A percentile compares a stretch with the other conserved stretches of the same genome.
phyloP scores from a whole-genome alignment of 2,329 filamentous ascomycete genomes.

The Madurella fahalii region DNA sequence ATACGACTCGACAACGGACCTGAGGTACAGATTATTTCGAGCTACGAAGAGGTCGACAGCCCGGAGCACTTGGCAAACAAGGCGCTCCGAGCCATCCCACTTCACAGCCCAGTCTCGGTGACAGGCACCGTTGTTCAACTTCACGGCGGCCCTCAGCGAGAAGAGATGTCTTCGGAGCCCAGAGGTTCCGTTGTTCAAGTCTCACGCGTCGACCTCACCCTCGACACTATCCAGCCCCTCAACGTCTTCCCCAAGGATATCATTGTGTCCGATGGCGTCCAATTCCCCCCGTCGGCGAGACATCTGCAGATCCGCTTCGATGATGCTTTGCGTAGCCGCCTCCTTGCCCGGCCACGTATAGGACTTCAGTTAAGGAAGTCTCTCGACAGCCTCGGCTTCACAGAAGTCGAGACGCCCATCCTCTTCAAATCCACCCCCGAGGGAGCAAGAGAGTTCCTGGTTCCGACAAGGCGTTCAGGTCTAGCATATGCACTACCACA shows the following conservation, averaged over 20 bases:
- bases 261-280: slow-evolving; percentile 68
- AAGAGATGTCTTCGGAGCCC: not conserved
- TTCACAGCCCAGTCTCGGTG: slow-evolving; percentile 51
- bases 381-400: slow-evolving; percentile 57
- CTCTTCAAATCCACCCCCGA: slow-evolving; percentile 98
- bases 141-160: slow-evolving; percentile 18
- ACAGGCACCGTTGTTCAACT: slow-evolving; percentile 35
- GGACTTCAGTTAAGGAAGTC: slow-evolving; percentile 40
- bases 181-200: slow-evolving; percentile 22
- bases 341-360: slow-evolving; percentile 65
- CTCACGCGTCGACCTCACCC: slow-evolving; percentile 51
- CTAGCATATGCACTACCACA: slow-evolving; percentile 88
- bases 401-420: slow-evolving; percentile 85
- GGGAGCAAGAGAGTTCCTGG: slow-evolving; percentile 89
- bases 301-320: slow-evolving; percentile 84
- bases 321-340: slow-evolving; percentile 58
- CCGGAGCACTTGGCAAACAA: slow-evolving; percentile 35
- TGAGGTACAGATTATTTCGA: slow-evolving; percentile 40
- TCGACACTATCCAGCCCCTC: slow-evolving; percentile 61
- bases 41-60: slow-evolving; percentile 36
- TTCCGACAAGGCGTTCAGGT: slow-evolving; percentile 74
- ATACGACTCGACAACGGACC: slow-evolving; percentile 32
- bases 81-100: slow-evolving; percentile 42
- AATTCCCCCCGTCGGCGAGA: slow-evolving; percentile 69
- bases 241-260: slow-evolving; percentile 73